phyloP scores from a whole-genome alignment of 2,329 filamentous ascomycete species.

The Celoporthe dispersa region DNA sequence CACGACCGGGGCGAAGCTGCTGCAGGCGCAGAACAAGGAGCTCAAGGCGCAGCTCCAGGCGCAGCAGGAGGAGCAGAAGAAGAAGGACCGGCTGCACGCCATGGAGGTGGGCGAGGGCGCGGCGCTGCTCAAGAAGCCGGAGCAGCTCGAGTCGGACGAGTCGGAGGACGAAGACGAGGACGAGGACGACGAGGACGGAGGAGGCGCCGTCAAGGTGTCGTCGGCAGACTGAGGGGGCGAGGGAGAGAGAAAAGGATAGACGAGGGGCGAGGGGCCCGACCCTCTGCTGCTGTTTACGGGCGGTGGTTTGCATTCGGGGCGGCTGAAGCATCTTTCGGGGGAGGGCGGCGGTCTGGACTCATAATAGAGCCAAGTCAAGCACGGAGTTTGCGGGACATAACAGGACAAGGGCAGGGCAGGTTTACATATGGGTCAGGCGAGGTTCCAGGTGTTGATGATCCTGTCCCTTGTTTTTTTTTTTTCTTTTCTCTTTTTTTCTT shows the following conservation, averaged over 20 bases:
- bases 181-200: conserved; percentile 29
- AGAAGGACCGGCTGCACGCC: conserved; percentile 59
- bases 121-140: conserved; percentile 45
- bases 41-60: conserved; percentile 39
- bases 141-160: conserved; percentile 32
- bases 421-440: not conserved
- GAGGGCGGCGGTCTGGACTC: conserved; percentile 1
- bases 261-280: not conserved
- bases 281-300: not conserved
- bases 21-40: conserved; percentile 52
- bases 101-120: conserved; percentile 65
- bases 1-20: conserved; percentile 43
- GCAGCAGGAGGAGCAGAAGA: conserved; percentile 43
- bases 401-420: not conserved
- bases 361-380: conserved; percentile 9
- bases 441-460: not conserved
- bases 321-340: conserved; percentile 10
- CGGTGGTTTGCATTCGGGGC: not conserved
- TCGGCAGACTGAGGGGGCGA: conserved; percentile 3
- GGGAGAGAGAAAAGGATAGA: not conserved
- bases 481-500: not conserved
- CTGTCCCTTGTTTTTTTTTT: not conserved
- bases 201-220: conserved; percentile 19
- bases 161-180: conserved; percentile 33
- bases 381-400: conserved; percentile 16